Conservation (phyloP, 306 rosid species). For the Prunus davidiana region DNA sequence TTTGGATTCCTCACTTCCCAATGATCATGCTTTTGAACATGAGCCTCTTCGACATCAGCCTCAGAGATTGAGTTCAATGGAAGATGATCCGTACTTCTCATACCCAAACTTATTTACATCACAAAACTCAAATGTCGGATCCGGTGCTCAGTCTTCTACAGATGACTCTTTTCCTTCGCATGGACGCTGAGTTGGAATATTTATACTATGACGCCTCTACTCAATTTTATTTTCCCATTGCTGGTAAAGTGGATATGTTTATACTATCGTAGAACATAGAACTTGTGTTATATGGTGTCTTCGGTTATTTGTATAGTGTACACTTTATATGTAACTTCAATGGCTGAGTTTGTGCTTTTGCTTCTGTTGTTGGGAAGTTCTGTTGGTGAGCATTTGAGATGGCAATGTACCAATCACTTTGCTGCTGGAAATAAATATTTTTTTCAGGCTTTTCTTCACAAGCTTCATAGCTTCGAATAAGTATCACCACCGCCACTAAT, state of each 20-base stretch:
- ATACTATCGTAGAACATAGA: background rate
- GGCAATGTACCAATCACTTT: constrained; percentile 27
- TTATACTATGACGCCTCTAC: background rate
- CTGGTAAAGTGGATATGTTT: constrained; percentile 16
- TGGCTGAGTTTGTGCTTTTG: background rate
- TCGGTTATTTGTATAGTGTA: constrained; percentile 10
- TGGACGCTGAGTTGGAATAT: constrained; percentile 30
- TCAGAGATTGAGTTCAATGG: constrained; percentile 73
- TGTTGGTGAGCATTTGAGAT: constrained; percentile 10
- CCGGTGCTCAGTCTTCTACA: constrained; percentile 36
- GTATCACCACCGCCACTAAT: no score
- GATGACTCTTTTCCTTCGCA: constrained; percentile 41
- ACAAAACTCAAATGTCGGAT: constrained; percentile 50
- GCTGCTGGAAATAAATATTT: background rate
- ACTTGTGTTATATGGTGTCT: constrained; percentile 7
- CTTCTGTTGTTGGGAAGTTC: background rate
- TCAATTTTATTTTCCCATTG: constrained; percentile 20
- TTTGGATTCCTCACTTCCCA: constrained; percentile 36
- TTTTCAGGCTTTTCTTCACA: background rate
- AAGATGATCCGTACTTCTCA: constrained; percentile 66
- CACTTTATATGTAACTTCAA: background rate
- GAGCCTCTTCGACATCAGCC: constrained; percentile 46
- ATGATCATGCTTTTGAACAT: constrained; percentile 27
- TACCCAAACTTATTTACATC: constrained; percentile 78
- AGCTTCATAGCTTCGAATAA: no score